Conservation (phyloP, 805 yeast species). For the Saturnispora saitoi region DNA sequence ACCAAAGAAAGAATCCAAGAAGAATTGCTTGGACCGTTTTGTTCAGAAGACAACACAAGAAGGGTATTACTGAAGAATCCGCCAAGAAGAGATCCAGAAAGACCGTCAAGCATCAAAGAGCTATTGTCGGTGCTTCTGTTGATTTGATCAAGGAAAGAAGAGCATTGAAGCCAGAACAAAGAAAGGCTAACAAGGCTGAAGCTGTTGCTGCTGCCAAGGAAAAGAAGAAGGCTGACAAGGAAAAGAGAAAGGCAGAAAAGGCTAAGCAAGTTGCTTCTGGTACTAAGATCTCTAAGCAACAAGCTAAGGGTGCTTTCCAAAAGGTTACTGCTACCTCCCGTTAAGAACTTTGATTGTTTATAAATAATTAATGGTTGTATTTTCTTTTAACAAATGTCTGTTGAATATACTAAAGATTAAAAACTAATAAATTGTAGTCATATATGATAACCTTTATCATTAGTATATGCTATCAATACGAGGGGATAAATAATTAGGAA, state of each 20-base stretch:
- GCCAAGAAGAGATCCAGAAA: constrained; percentile 95
- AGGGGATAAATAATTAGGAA: too few species aligned
- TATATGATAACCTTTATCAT: too few species aligned
- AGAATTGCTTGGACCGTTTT: constrained; percentile 99
- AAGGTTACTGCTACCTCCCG: constrained; percentile 96
- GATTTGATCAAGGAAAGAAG: constrained; percentile 98
- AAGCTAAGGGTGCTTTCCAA: constrained; percentile 96
- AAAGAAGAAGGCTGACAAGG: constrained; percentile 85
- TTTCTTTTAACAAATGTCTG: constrained; percentile 1
- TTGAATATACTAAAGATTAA: too few species aligned
- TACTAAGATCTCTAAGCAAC: constrained; percentile 88
- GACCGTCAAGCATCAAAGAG: constrained; percentile 98
- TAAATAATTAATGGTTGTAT: constrained; percentile 6
- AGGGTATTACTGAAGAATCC: constrained; percentile 98
- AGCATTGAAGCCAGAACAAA: constrained; percentile 89
- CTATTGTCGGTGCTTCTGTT: constrained; percentile 98
- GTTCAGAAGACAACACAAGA: constrained; percentile 99
- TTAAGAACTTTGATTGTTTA: constrained; percentile 37
- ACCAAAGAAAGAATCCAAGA: constrained; percentile 99
- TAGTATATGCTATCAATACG: too few species aligned
- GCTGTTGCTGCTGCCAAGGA: constrained; percentile 78
- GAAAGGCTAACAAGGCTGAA: constrained; percentile 95
- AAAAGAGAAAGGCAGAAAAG: constrained; percentile 90
- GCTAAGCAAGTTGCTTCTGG: constrained; percentile 73
- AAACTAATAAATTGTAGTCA: too few species aligned